phyloP scores from a whole-genome alignment of 73 alveolate species.

The Uronychia binucleata region DNA sequence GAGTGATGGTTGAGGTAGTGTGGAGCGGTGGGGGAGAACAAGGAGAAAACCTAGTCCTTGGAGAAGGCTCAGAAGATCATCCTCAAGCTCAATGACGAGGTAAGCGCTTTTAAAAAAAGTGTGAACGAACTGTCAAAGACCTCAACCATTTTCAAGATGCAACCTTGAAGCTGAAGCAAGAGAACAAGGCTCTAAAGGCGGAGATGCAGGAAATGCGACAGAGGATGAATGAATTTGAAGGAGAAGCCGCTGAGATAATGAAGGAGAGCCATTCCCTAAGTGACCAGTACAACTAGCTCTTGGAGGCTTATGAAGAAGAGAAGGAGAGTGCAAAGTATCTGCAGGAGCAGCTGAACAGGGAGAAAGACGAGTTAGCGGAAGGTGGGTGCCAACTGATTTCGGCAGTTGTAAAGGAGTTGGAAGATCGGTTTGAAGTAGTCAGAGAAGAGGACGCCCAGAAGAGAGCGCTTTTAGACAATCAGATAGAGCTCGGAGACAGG shows the following conservation, averaged over 20 bases:
- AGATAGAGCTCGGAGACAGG: background rate
- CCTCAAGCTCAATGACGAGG: background rate
- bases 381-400: background rate
- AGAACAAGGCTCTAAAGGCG: background rate
- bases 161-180: background rate
- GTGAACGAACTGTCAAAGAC: conserved; percentile 2
- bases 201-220: background rate
- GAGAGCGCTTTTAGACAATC: background rate
- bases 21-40: background rate
- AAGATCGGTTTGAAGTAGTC: background rate
- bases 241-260: background rate
- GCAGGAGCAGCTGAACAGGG: background rate
- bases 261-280: background rate
- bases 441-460: background rate
- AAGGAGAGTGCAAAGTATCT: background rate
- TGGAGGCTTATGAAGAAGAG: background rate
- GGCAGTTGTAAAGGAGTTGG: background rate
- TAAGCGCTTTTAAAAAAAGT: background rate
- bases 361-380: background rate
- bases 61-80: background rate
- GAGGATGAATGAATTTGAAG: background rate
- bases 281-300: background rate
- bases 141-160: background rate
- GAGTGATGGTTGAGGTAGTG: too few species aligned
- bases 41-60: background rate